Percentiles rank a stretch among this genome's conserved stretches.
phyloP scores from a whole-genome alignment of 2,329 filamentous ascomycete genomes.

The Xylariaceae sp. region DNA sequence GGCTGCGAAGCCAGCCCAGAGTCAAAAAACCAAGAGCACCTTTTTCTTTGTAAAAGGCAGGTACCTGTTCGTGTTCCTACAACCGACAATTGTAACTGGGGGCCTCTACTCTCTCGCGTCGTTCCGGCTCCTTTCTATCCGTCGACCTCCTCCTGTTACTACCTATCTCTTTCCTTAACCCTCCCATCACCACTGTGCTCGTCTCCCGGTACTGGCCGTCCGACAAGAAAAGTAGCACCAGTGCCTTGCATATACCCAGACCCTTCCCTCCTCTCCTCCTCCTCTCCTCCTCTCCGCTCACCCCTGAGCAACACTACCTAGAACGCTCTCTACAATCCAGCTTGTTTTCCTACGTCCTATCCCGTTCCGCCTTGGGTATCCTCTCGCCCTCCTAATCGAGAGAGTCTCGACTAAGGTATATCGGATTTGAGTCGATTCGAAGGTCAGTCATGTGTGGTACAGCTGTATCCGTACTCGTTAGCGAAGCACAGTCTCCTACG shows the following conservation, averaged over 20 bases:
- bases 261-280: constrained; percentile 3
- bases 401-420: background rate
- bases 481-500: too few relatives aligned
- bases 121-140: constrained; percentile 13
- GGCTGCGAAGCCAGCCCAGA: constrained; percentile 7
- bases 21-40: constrained; percentile 15
- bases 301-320: constrained; percentile 12
- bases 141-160: constrained; percentile 11
- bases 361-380: constrained; percentile 4
- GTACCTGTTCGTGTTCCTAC: constrained; percentile 15
- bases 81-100: constrained; percentile 13
- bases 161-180: constrained; percentile 3
- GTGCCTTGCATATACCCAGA: constrained; percentile 9
- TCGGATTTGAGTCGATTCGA: background rate
- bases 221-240: constrained; percentile 4
- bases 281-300: background rate
- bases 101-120: constrained; percentile 12
- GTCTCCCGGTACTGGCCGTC: background rate
- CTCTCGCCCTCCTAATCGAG: background rate
- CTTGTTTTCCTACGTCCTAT: constrained; percentile 10
- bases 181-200: background rate
- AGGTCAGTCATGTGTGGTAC: background rate
- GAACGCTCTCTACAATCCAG: constrained; percentile 8
- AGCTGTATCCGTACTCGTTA: too few relatives aligned
- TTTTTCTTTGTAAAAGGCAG: constrained; percentile 6